Evolutionary conservation across 2,329 filamentous ascomycete genomes (phyloP).

Genomic region (Claviceps fusiformis): DNA sequence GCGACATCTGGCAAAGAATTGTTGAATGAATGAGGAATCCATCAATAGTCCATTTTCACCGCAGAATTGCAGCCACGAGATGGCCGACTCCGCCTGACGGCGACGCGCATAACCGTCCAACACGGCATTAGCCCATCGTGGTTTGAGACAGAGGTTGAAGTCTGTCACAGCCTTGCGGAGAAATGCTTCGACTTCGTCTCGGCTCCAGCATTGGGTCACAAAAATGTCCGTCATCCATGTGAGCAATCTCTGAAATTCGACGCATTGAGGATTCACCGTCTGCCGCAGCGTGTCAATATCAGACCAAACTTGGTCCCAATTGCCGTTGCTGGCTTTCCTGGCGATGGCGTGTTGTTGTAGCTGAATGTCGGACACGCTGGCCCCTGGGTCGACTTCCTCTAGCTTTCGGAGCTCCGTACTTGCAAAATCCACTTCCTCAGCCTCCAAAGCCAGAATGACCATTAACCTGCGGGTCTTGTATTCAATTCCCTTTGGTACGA

Average conservation of each 20-base stretch:
- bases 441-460: slow-evolving; percentile 14
- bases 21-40: slow-evolving; percentile 17
- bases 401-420: slow-evolving; percentile 14
- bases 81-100: slow-evolving; percentile 15
- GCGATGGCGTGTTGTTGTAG: slow-evolving; percentile 16
- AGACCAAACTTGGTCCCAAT: slow-evolving; percentile 14
- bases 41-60: slow-evolving; percentile 14
- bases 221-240: slow-evolving; percentile 20
- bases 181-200: slow-evolving; percentile 16
- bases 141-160: slow-evolving; percentile 15
- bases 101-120: slow-evolving; percentile 17
- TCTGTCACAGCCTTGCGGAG: slow-evolving; percentile 14
- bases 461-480: slow-evolving; percentile 18
- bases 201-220: slow-evolving; percentile 14
- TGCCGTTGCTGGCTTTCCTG: slow-evolving; percentile 14
- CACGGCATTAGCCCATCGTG: slow-evolving; percentile 17
- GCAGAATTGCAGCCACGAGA: slow-evolving; percentile 21
- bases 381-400: slow-evolving; percentile 9
- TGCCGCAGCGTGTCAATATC: slow-evolving; percentile 12
- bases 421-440: slow-evolving; percentile 15
- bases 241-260: slow-evolving; percentile 15
- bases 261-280: slow-evolving; percentile 7
- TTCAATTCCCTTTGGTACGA: slow-evolving; percentile 10
- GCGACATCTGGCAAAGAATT: slow-evolving; percentile 16
- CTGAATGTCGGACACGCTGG: slow-evolving; percentile 12